These are phyloP conservation scores for Apiospora aurea DNA, from an alignment of 2,329 filamentous ascomycete species.

Conservation along the genomic window DNA sequence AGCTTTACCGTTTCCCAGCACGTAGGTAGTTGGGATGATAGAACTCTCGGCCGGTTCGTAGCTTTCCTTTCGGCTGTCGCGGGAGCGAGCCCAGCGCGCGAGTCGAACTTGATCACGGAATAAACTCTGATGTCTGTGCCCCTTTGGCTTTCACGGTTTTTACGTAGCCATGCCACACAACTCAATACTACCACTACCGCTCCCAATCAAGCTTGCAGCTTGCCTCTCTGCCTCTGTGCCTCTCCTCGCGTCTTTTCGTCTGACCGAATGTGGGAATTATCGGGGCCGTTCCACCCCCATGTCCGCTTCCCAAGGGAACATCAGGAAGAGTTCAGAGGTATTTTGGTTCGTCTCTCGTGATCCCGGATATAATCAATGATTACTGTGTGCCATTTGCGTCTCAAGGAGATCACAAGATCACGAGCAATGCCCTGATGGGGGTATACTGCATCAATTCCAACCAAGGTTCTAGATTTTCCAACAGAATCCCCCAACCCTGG, in stretches of 20 bases:
- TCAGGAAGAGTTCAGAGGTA: slow-evolving; percentile 13
- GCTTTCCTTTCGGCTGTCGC: slow-evolving; percentile 22
- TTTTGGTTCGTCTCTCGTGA: slow-evolving; percentile 12
- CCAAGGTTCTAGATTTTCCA: slow-evolving; percentile 21
- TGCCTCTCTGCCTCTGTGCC: not conserved
- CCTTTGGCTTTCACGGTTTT: not conserved
- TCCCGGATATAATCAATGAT: slow-evolving; percentile 19
- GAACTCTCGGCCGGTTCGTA: slow-evolving; percentile 3
- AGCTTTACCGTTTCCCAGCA: not conserved
- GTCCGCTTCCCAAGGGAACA: slow-evolving; percentile 10
- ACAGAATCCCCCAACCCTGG: slow-evolving; percentile 11
- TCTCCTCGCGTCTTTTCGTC: not conserved
- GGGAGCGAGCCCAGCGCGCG: slow-evolving; percentile 15
- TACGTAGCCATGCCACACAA: not conserved
- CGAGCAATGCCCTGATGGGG: slow-evolving; percentile 16
- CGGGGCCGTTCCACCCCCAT: slow-evolving; percentile 1
- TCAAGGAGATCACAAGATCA: slow-evolving; percentile 15
- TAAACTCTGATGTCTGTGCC: slow-evolving; percentile 20
- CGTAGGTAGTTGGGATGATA: slow-evolving; percentile 11
- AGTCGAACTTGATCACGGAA: slow-evolving; percentile 3
- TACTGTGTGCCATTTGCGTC: slow-evolving; percentile 1
- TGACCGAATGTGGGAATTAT: slow-evolving; percentile 9
- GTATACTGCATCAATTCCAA: slow-evolving; percentile 9
- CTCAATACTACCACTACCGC: not conserved
- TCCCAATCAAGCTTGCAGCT: not conserved